Evolutionary conservation across 371 early-diverging fungal species (phyloP), one percentile per base, ranked within the genome.

Genomic region (Syncephalastrum sp.): DNA sequence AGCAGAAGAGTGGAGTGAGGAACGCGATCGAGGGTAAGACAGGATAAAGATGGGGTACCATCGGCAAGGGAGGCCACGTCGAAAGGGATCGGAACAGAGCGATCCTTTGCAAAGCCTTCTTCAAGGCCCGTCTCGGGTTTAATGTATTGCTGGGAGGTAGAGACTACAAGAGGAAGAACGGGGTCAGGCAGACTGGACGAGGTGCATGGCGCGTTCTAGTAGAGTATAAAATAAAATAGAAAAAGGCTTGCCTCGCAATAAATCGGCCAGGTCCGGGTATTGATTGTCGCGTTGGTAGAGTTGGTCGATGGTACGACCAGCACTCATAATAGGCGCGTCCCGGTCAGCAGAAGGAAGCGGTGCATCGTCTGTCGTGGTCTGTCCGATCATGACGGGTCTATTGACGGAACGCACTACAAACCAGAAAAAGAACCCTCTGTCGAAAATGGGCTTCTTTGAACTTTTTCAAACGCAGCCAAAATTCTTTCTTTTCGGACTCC

Each of bases 201-300:
- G 27, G 42, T n/a, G 15, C 47, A 21, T 50, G 12, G 52, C 48
- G 41, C 56, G 58, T 54, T 55, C 21, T 21, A 21, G 21, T 21
- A 21, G 21, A 0, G 21, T 21, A 53, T 5, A 44, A 38, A 49
- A 53, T 5, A 44, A 38, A 49, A 38, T 16, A 41, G 1, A 50
- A 24, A 15, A 27, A 21, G 15, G 42, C 42, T 59, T 64, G 55
- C 70, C 68, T 62, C 54, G 64, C 51, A 81, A 61, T 33, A 72
- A 69, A 50, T 75, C 77, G 33, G 64, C 67, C 43, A 81, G 62
- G 48, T 81, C 81, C n/a, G 74, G 74, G 46, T 70, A 73, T 61
- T 75, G 71, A 42, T 67, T 67, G 45, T 81, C 81, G 10, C 74
- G 59, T 42, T 69, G 63, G 42, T 76, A 65, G 56, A 72, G 64